phyloP scores from a whole-genome alignment of 2,329 filamentous ascomycete species.

The Nothophaeocryptopus gaeumannii region DNA sequence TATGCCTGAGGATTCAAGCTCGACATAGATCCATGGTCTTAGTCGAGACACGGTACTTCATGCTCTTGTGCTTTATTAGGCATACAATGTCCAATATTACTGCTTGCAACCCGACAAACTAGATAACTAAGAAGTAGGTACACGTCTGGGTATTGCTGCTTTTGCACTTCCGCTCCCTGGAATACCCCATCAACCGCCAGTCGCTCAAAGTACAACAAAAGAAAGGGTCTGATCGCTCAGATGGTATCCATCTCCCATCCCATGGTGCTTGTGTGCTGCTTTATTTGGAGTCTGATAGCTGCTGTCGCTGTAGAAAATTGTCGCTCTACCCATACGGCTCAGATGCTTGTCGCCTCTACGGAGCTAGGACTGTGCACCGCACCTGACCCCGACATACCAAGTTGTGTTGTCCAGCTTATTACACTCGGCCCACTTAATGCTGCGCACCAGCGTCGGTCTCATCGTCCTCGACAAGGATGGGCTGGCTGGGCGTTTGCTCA shows the following conservation, averaged over 20 bases:
- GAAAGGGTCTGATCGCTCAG: constrained; percentile 1
- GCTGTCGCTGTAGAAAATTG: constrained; percentile 8
- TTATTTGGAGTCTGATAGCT: constrained; percentile 2
- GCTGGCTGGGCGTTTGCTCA: constrained; percentile 33
- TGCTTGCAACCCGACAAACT: constrained; percentile 18
- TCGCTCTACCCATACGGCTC: constrained; percentile 3
- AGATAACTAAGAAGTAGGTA: constrained; percentile 18
- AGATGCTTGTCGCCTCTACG: neutral
- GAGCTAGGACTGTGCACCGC: constrained; percentile 3
- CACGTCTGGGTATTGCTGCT: constrained; percentile 25
- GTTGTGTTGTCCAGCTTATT: neutral
- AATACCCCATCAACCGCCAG: constrained; percentile 14
- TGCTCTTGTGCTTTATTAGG: neutral
- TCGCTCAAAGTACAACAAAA: constrained; percentile 20
- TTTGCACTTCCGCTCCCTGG: constrained; percentile 12
- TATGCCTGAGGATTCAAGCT: too few species aligned
- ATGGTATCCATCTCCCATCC: neutral
- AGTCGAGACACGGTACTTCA: too few species aligned
- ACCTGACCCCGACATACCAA: neutral
- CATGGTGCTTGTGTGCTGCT: neutral
- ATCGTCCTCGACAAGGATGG: constrained; percentile 21
- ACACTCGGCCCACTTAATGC: constrained; percentile 15
- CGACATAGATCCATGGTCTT: too few species aligned
- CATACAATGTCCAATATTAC: constrained; percentile 17
- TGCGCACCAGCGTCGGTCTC: constrained; percentile 26